These are phyloP conservation scores for Daucus carota DNA, from an alignment of 129 eudicot species.

Conservation along the genomic window DH1_v3.0 NC_030386.2:21081001-21081500, in stretches of 20 bases:
- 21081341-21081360: conserved; percentile 96
- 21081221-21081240: conserved; percentile 69
- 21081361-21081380: conserved; percentile 93
- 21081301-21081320: conserved; percentile 64
- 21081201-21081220: conserved; percentile 33
- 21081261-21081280: conserved; percentile 45
- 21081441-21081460: conserved; percentile 23
- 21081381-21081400: conserved; percentile 71
- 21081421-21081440: conserved; percentile 45
- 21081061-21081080: conserved; percentile 76
- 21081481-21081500: conserved; percentile 29
- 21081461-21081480: conserved; percentile 33
- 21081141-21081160: conserved; percentile 34
- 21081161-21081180: conserved; percentile 27
- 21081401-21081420: conserved; percentile 51
- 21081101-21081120: conserved; percentile 33
- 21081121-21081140: conserved; percentile 42
- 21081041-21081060: conserved; percentile 60
- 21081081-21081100: conserved; percentile 31
- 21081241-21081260: conserved; percentile 83
- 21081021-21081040: conserved; percentile 71
- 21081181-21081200: conserved; percentile 27
- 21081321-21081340: conserved; percentile 77
- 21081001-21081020: conserved; percentile 54
- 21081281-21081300: conserved; percentile 51